Evolutionary conservation across 2,329 filamentous ascomycete genomes (phyloP), one percentile per base, ranked within the genome.

Genomic region (Colletotrichum zoysiae): DNA sequence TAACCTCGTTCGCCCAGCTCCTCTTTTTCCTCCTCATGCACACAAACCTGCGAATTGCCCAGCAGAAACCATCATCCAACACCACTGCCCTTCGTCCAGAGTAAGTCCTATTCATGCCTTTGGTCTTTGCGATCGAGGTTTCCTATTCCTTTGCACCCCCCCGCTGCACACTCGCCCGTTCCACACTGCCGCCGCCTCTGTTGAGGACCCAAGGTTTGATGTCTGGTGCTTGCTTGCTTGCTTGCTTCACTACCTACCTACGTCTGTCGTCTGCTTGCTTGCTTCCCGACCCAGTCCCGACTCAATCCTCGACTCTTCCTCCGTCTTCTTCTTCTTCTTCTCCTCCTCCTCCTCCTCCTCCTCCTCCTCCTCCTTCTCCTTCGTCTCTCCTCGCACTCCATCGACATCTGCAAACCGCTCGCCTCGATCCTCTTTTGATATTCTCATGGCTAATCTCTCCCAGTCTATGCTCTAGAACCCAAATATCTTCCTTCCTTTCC

Each of bases 1-100:
- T 79, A 78, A 80, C 81, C 77, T 82, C 78, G 75, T 77, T 82
- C 78, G 75, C 76, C 78, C 77, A 76, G 78, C 80, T 83, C 82
- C 82, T 83, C 82, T 83, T 83, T 83, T 83, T 82, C 73, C 73
- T 69, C 72, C 80, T 79, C 80, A 80, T 82, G 78, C 60, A 82
- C 82, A 81, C 80, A 79, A 72, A 77, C 79, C 80, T 78, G 77
- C 77, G 79, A 77, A 76, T 77, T 78, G 77, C 73, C 75, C 77
- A 77, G 74, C 78, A 80, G 76, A 77, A 78, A 79, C 78, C 79
- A 77, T 76, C 79, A 76, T 74, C 62, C 78, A 79, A 76, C 76
- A 75, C 76, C 70, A 68, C 61, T 79, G 76, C 73, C 48, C 73
- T 78, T 75, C 77, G 73, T 77, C 77, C 78, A 78, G 80, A 77